Base-by-base conservation (phyloP, 1,284 basidiomycete genomes). In the Phylloboletellus chloephorus region DNA sequence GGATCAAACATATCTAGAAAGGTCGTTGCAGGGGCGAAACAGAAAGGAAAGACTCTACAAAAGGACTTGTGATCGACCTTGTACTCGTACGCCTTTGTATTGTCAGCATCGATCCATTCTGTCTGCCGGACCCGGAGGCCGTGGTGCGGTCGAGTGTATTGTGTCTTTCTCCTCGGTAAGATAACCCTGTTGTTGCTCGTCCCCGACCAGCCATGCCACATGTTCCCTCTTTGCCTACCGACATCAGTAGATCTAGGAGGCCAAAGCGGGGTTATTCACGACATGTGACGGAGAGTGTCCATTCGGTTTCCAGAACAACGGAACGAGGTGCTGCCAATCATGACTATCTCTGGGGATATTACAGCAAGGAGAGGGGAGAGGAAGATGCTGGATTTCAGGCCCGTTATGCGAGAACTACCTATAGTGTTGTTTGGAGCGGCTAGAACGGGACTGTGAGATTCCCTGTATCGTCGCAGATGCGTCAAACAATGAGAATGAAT, bases 21-120 rank as follows among this genome's bases (percentile, higher is more conserved):
- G 74, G 67, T 71, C 11, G 63, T 65, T 12, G 59, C 68, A 22
- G 66, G 65, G 16, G 68, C 67, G 17, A 63, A 61, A 31, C 59
- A 73, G 54, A 64, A 66, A 0, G 70, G 69, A 44, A 65, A 71
- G 11, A 66, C 75, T 37, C 52, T 74, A 37, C 63, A 72, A 52
- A 71, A 71, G 23, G 47, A 38, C 23, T 12, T 32, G 22, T 31
- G 5, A 40, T 37, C 16, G 16, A 6, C 4, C 10, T 24, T 7
- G 7, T 41, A 17, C 5, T 22, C 21, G 5, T 13, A 12, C 15
- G 9, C 10, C n/a, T n/a, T n/a, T n/a, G n/a, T n/a, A n/a, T n/a
- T n/a, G n/a, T n/a, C n/a, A n/a, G n/a, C n/a, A n/a, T n/a, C n/a
- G n/a, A n/a, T n/a, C n/a, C n/a, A n/a, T n/a, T n/a, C n/a, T n/a